These are phyloP conservation scores for Chlorella variabilis DNA, from an alignment of 163 green algal genomes.

Conservation along the genomic window DNA sequence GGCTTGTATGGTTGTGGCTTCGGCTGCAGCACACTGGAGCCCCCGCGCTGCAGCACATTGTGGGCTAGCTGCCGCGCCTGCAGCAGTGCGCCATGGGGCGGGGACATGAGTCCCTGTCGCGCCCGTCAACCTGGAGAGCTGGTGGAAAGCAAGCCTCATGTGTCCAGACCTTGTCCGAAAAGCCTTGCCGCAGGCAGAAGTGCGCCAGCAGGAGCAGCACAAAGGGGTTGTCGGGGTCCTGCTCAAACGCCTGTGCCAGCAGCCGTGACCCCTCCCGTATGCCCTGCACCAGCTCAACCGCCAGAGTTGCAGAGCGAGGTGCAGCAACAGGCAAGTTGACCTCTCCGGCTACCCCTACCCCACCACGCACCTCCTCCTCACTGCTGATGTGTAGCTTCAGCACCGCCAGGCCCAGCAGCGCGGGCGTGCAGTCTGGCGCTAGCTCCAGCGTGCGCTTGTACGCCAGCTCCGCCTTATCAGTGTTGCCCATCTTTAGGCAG, in stretches of 20 bases:
- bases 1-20: constrained; percentile 56
- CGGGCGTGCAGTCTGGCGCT: constrained; percentile 72
- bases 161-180: constrained; percentile 60
- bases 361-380: constrained; percentile 11
- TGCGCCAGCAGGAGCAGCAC: constrained; percentile 83
- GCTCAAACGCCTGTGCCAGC: constrained; percentile 76
- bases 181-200: constrained; percentile 73
- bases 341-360: no score
- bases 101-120: no score
- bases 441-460: constrained; percentile 85
- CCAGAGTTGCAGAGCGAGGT: no score
- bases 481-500: constrained; percentile 74
- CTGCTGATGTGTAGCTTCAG: constrained; percentile 42
- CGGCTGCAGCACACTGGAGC: constrained; percentile 52
- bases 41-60: constrained; percentile 53
- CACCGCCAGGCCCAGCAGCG: constrained; percentile 78
- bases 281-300: constrained; percentile 43
- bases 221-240: constrained; percentile 73
- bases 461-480: constrained; percentile 63
- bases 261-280: constrained; percentile 71
- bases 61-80: constrained; percentile 56
- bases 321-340: no score
- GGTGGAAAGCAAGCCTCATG: background rate
- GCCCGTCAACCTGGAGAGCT: background rate
- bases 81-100: background rate